Conservation (phyloP, 495 filamentous ascomycete species). For the Aspergillus saccharolyticus region DNA sequence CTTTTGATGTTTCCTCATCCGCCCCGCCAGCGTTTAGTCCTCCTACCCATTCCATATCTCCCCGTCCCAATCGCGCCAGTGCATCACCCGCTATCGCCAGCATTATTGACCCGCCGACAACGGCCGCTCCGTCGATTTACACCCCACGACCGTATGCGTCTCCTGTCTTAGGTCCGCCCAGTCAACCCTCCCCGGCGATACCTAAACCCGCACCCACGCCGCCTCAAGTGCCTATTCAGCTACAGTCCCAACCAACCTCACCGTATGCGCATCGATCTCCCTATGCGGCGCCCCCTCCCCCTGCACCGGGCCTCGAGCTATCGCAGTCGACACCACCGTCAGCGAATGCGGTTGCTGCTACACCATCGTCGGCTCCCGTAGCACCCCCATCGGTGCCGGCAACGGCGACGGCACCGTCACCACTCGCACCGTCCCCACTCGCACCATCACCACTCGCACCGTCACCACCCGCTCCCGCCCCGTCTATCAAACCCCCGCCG, state of each 20-base stretch:
- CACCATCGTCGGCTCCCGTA: background rate
- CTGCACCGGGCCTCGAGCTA: conserved; percentile 18
- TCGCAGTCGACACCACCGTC: background rate
- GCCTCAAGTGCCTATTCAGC: conserved; percentile 21
- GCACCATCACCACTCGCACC: background rate
- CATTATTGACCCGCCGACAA: conserved; percentile 70
- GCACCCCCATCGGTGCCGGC: background rate
- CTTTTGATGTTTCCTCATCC: conserved; percentile 57
- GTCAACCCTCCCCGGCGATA: conserved; percentile 26
- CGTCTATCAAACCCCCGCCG: conserved; percentile 16
- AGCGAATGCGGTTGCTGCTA: background rate
- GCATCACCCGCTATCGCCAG: conserved; percentile 87
- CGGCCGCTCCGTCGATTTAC: conserved; percentile 32
- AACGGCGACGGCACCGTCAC: too few relatives aligned
- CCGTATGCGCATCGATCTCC: conserved; percentile 28
- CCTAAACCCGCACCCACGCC: conserved; percentile 22
- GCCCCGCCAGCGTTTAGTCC: conserved; percentile 33
- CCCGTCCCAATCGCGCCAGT: conserved; percentile 56
- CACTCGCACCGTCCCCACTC: background rate
- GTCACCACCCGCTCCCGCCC: background rate
- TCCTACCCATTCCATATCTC: conserved; percentile 29
- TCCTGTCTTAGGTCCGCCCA: conserved; percentile 27
- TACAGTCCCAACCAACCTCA: conserved; percentile 20
- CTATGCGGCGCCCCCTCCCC: conserved; percentile 20
- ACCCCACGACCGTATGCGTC: conserved; percentile 28